These are phyloP conservation scores for Gymnopilus dilepis DNA, from an alignment of 768 basidiomycete genomes.

Conservation along the genomic window DNA sequence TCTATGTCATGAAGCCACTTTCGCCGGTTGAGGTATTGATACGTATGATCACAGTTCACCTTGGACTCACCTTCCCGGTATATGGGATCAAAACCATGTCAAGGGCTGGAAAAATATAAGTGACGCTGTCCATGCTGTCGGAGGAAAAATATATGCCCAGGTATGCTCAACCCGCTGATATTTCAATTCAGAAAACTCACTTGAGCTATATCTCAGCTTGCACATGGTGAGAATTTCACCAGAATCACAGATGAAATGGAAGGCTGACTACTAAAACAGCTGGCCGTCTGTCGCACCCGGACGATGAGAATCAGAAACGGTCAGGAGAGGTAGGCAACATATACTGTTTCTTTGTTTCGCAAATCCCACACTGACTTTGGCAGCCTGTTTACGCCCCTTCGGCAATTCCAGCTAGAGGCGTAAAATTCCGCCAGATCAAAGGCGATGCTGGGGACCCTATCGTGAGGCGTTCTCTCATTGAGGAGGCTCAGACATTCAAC, in stretches of 20 bases:
- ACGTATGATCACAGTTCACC: slow-evolving; percentile 37
- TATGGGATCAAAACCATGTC: slow-evolving; percentile 50
- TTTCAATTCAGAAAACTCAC: background rate
- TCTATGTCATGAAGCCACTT: background rate
- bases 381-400: slow-evolving; percentile 53
- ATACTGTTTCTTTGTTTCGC: background rate
- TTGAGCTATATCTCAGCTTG: slow-evolving; percentile 23
- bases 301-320: slow-evolving; percentile 38
- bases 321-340: slow-evolving; percentile 23
- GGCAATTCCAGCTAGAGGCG: slow-evolving; percentile 46
- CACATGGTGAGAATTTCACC: slow-evolving; percentile 37
- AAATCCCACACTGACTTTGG: slow-evolving; percentile 15
- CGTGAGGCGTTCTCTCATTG: slow-evolving; percentile 29
- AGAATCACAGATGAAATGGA: background rate
- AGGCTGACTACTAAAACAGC: slow-evolving; percentile 14
- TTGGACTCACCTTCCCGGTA: slow-evolving; percentile 50
- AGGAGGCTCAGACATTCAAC: background rate
- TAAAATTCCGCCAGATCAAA: slow-evolving; percentile 45
- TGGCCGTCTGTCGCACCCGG: slow-evolving; percentile 41
- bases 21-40: background rate
- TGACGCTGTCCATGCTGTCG: slow-evolving; percentile 51
- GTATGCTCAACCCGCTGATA: background rate
- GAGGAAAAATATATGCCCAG: slow-evolving; percentile 50
- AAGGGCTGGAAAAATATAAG: slow-evolving; percentile 51
- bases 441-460: slow-evolving; percentile 45